Conservation (phyloP, 768 basidiomycete genomes). For the Arthromyces matolae region DNA sequence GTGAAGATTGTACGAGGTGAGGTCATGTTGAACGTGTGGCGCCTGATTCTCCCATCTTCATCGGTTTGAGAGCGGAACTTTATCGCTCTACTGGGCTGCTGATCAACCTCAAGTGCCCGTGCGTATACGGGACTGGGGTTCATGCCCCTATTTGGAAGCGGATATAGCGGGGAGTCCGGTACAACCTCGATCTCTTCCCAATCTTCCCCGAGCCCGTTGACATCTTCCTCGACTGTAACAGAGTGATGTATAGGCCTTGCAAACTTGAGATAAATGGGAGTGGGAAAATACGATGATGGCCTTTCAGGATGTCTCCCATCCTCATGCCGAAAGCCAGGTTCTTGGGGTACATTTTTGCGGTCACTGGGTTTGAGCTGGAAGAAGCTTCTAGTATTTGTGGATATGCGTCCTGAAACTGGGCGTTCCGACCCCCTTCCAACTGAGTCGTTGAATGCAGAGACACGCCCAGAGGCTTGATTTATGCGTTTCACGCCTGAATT, state of each 20-base stretch:
- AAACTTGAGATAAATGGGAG: not conserved
- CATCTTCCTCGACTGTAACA: constrained; percentile 7
- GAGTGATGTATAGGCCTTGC: not conserved
- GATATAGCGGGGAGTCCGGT: constrained; percentile 13
- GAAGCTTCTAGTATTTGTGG: constrained; percentile 7
- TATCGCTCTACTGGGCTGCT: not conserved
- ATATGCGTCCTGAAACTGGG: no score
- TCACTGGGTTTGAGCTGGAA: constrained; percentile 12
- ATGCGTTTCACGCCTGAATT: constrained; percentile 13
- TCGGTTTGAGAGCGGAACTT: constrained; percentile 3
- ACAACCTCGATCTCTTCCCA: constrained; percentile 20
- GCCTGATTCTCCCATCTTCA: no score
- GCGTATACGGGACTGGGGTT: constrained; percentile 5
- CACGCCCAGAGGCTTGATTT: no score
- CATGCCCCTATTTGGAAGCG: constrained; percentile 14
- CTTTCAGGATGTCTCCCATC: no score
- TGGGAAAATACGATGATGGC: not conserved
- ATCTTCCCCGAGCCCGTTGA: constrained; percentile 14
- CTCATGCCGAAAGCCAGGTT: no score
- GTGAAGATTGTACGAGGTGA: no score
- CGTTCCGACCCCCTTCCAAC: no score
- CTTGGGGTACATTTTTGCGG: no score
- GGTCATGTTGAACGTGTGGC: no score
- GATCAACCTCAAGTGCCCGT: constrained; percentile 2
- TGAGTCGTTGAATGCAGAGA: no score